Evolutionary conservation across 768 basidiomycete species (phyloP).

Genomic region (Albatrellus ellisii): DNA sequence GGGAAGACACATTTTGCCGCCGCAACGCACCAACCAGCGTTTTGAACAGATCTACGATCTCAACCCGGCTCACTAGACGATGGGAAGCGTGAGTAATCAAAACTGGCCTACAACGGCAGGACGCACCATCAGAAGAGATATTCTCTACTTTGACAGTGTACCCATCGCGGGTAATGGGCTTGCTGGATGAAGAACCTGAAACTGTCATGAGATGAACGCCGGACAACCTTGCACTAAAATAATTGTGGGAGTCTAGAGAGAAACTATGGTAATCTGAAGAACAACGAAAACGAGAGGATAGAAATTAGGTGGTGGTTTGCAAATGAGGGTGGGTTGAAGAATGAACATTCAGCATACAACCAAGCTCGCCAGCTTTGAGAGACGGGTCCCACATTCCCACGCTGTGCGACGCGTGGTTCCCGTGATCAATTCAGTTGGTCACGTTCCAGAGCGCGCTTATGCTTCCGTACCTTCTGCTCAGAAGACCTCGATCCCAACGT

Average conservation of each 20-base stretch:
- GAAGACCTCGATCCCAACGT: not conserved
- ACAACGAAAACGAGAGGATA: not conserved
- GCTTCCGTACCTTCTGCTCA: not conserved
- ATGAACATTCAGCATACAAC: not conserved
- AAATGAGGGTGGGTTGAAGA: not conserved
- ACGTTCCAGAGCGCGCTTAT: not conserved
- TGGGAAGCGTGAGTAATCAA: not conserved
- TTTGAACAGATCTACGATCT: constrained; percentile 43
- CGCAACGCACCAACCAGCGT: constrained; percentile 36
- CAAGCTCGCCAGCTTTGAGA: too few relatives aligned
- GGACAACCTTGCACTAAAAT: not conserved
- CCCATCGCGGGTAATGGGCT: constrained; percentile 2
- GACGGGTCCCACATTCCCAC: not conserved
- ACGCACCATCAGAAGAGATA: constrained; percentile 9
- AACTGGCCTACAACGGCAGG: not conserved
- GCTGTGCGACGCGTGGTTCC: not conserved
- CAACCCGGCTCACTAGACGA: constrained; percentile 24
- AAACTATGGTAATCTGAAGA: not conserved
- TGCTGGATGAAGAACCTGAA: constrained; percentile 6
- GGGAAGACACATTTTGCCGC: not conserved
- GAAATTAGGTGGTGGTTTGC: not conserved
- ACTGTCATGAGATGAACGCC: not conserved
- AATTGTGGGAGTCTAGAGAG: not conserved
- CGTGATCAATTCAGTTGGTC: not conserved
- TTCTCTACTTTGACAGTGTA: constrained; percentile 11